These are phyloP conservation scores for Brasilioporus rufonigricans DNA, from an alignment of 768 basidiomycete genomes.

Conservation along the genomic window DNA sequence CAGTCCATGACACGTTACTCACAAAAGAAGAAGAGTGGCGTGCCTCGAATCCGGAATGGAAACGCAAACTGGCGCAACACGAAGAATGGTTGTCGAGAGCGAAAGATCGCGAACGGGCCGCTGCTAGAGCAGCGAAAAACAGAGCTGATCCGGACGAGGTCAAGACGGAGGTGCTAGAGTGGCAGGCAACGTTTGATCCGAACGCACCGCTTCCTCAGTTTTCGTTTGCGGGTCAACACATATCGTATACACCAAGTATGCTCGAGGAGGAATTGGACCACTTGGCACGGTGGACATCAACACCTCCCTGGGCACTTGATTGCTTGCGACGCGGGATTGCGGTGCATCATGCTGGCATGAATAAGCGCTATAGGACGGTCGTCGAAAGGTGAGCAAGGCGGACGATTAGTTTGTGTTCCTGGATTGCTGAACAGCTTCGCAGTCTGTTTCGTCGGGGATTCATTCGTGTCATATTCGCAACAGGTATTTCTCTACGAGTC, in stretches of 20 bases:
- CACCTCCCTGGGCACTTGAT: slow-evolving; percentile 38
- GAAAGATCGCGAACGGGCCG: slow-evolving; percentile 47
- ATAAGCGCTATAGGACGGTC: slow-evolving; percentile 53
- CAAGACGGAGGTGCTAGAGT: slow-evolving; percentile 26
- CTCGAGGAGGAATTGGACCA: slow-evolving; percentile 46
- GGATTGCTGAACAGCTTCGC: neutral
- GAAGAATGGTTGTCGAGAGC: slow-evolving; percentile 45
- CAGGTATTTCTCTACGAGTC: slow-evolving; percentile 33
- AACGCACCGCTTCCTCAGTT: slow-evolving; percentile 56
- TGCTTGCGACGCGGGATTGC: slow-evolving; percentile 61
- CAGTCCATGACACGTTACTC: slow-evolving; percentile 37
- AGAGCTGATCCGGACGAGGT: slow-evolving; percentile 33
- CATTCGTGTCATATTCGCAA: slow-evolving; percentile 64
- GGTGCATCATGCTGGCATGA: slow-evolving; percentile 71
- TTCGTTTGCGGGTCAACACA: slow-evolving; percentile 49
- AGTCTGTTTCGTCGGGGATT: slow-evolving; percentile 58
- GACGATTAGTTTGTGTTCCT: neutral
- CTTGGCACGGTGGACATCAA: slow-evolving; percentile 32
- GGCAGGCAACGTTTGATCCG: slow-evolving; percentile 59
- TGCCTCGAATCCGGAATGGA: slow-evolving; percentile 43
- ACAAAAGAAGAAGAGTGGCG: slow-evolving; percentile 52
- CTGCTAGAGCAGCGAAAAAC: slow-evolving; percentile 39
- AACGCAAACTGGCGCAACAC: slow-evolving; percentile 48
- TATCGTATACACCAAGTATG: slow-evolving; percentile 44
- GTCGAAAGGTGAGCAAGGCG: slow-evolving; percentile 51